Base-by-base conservation (phyloP, 345 rosid genomes). In the Acer saccharum region DNA sequence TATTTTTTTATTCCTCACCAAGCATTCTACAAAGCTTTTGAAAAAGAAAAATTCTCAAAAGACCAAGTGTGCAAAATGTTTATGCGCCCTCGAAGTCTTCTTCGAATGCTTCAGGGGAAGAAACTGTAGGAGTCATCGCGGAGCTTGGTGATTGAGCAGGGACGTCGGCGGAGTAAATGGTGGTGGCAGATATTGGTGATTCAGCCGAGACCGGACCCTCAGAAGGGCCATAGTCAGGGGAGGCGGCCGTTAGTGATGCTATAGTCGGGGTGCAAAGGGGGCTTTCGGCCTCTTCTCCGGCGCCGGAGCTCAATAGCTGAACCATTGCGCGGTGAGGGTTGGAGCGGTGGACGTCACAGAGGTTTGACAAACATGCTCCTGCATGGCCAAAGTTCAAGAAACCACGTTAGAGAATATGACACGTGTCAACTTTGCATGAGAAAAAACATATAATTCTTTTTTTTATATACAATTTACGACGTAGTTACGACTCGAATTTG, bases 301-400 rank as follows among this genome's bases (percentile, higher is more conserved):
- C 90, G 3, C 97, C 93, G 0, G 93, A 87, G 90, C 95, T 94
- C 80, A 85, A 73, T 10, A 88, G 86, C 79, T 88, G 94, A 20
- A 86, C 12, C 99, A 94, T 91, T 4, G 90, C 86, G 1, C 99
- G 90, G 84, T 86, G 92, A 1, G 97, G 98, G 76, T 90, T 89
- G 77, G 64, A 71, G 14, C 92, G 84, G 12, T 88, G 93, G 39
- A 86, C 88, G 16, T 84, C 76, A 25, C 99, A 96, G 0, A 96
- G 85, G 63, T 92, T 94, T 7, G 98, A 98, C 86, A 96, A 86
- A 84, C 85, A 94, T 46, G 91, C 98, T 58, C 99, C 99, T 96
- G 89, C 87, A 78, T 50, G 21, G 32, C 27, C 46, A 25, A 46
- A 35, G 55, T 39, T 46, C 58, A 27, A 54, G 6, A 10, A 64